A percentile compares a stretch with the other conserved stretches of the same genome.
Evolutionary conservation across 2,329 filamentous ascomycete species (phyloP).

Genomic region (Macrophomina pseudophaseolina): DNA sequence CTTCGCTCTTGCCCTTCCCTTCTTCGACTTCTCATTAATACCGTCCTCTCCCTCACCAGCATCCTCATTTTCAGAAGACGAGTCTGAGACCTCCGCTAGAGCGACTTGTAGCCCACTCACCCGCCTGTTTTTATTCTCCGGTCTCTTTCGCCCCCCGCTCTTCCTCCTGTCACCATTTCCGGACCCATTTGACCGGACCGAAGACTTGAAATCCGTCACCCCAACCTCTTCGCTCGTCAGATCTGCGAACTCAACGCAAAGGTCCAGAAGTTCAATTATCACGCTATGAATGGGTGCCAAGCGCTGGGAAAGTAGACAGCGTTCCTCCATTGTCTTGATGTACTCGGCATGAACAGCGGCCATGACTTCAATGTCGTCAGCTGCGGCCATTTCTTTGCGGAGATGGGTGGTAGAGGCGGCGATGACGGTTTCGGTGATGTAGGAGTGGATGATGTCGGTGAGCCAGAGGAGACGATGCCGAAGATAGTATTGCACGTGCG

Average conservation of each 20-base stretch:
- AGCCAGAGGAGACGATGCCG: constrained; percentile 79
- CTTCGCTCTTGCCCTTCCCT: neutral
- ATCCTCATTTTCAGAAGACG: constrained; percentile 36
- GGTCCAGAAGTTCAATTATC: constrained; percentile 76
- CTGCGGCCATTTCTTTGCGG: constrained; percentile 59
- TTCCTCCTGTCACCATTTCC: constrained; percentile 32
- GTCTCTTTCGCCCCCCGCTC: constrained; percentile 27
- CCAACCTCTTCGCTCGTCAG: constrained; percentile 52
- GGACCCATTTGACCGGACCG: constrained; percentile 36
- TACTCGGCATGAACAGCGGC: constrained; percentile 70
- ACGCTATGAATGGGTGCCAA: constrained; percentile 73
- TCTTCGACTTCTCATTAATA: neutral
- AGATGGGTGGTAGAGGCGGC: constrained; percentile 64
- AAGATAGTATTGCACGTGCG: constrained; percentile 54
- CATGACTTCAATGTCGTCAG: constrained; percentile 82
- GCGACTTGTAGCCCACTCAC: constrained; percentile 22
- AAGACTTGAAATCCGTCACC: constrained; percentile 40
- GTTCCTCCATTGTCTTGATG: constrained; percentile 65
- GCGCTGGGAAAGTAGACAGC: constrained; percentile 71
- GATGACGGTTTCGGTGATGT: constrained; percentile 76
- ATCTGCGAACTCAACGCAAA: constrained; percentile 73
- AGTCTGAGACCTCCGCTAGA: constrained; percentile 22
- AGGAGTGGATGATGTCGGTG: constrained; percentile 73
- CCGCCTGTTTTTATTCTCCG: constrained; percentile 3
- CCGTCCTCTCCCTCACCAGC: constrained; percentile 9